A percentile compares a stretch with the other conserved stretches of the same genome.
phyloP scores from a whole-genome alignment of 495 filamentous ascomycete genomes.

The Poronia punctata region DNA sequence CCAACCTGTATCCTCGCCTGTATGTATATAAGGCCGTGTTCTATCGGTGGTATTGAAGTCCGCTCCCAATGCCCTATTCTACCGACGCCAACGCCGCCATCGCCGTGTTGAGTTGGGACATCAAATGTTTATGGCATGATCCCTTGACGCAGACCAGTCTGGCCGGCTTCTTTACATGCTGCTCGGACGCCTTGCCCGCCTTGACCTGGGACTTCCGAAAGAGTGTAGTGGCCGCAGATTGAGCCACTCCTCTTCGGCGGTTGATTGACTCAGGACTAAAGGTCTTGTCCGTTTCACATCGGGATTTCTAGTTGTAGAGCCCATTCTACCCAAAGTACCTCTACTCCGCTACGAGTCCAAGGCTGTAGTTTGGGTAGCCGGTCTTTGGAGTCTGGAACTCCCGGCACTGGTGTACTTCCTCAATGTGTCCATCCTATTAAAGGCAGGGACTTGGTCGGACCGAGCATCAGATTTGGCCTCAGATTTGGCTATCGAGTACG shows the following conservation, averaged over 20 bases:
- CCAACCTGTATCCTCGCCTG: slow-evolving; percentile 18
- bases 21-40: slow-evolving; percentile 3
- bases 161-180: not conserved
- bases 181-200: not conserved
- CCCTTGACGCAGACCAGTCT: too few species aligned
- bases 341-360: slow-evolving; percentile 16
- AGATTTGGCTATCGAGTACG: slow-evolving; percentile 13
- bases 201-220: slow-evolving; percentile 1
- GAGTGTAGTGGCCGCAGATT: not conserved
- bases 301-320: slow-evolving; percentile 1
- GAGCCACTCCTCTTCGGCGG: too few species aligned
- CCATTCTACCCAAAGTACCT: slow-evolving; percentile 6
- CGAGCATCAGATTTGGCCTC: slow-evolving; percentile 2
- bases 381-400: slow-evolving; percentile 9
- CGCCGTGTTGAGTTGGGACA: not conserved
- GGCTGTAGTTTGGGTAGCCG: slow-evolving; percentile 16
- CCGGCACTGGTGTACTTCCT: slow-evolving; percentile 12
- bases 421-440: slow-evolving; percentile 13
- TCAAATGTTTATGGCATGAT: not conserved
- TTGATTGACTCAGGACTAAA: too few species aligned
- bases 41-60: not conserved
- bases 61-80: not conserved
- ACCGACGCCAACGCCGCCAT: not conserved
- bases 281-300: not conserved
- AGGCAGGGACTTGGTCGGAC: slow-evolving; percentile 9